These are phyloP conservation scores for Ophiostoma sp. DNA, from an alignment of 2,329 filamentous ascomycete species.

Conservation along the genomic window DNA sequence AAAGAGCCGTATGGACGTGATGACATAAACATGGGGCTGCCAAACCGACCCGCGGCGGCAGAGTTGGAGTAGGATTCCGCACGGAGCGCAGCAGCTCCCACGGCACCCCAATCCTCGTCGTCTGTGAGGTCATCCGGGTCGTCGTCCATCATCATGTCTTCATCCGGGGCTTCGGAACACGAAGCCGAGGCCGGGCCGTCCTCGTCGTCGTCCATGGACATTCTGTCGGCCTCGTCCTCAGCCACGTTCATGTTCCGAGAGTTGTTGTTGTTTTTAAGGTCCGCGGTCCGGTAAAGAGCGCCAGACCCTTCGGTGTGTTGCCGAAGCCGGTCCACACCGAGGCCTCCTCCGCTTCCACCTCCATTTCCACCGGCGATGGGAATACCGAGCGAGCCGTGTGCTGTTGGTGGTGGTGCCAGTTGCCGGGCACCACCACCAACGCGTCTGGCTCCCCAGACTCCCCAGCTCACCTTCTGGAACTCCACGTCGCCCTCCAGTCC, in stretches of 20 bases:
- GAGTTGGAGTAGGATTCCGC: slow-evolving; percentile 62
- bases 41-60: slow-evolving; percentile 51
- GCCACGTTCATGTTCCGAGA: slow-evolving; percentile 63
- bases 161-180: slow-evolving; percentile 72
- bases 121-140: slow-evolving; percentile 87
- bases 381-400: slow-evolving; percentile 53
- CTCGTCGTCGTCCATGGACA: slow-evolving; percentile 84
- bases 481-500: slow-evolving; percentile 69
- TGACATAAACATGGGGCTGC: slow-evolving; percentile 46
- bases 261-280: slow-evolving; percentile 44
- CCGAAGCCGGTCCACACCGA: slow-evolving; percentile 48
- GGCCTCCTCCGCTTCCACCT: slow-evolving; percentile 41
- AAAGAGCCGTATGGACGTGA: slow-evolving; percentile 52
- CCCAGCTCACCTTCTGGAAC: slow-evolving; percentile 97
- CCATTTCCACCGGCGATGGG: slow-evolving; percentile 51
- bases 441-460: slow-evolving; percentile 84
- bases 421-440: slow-evolving; percentile 42
- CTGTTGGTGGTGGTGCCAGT: slow-evolving; percentile 35
- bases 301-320: slow-evolving; percentile 62
- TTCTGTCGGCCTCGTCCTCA: slow-evolving; percentile 88
- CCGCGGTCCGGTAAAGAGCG: slow-evolving; percentile 65
- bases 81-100: slow-evolving; percentile 82
- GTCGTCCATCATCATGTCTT: slow-evolving; percentile 62
- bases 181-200: slow-evolving; percentile 70
- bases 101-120: slow-evolving; percentile 91